Base-by-base conservation (phyloP, 2,329 filamentous ascomycete species). In the Clarireedia monteithiana region DNA sequence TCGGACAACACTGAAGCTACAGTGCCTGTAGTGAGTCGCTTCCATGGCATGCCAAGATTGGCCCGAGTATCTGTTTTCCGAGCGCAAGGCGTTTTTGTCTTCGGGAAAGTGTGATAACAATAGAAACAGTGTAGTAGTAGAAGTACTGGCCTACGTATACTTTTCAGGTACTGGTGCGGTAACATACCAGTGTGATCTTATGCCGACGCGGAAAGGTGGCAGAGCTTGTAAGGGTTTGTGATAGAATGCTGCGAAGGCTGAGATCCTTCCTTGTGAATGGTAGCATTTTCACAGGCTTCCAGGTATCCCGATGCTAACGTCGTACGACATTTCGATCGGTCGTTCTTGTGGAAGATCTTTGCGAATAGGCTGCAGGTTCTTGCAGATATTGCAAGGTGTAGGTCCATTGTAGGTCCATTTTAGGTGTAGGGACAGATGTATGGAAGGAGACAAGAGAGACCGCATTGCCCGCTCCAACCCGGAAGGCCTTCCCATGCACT, bases 101-200 rank as follows among this genome's bases (percentile, higher is more conserved):
- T 40, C 52, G 47, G 24, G 26, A 50, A 45, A 50, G 23, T 36
- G 38, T 55, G 53, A 50, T 45, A 55, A 55, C 47, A 55, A 55
- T 55, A 55, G 53, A 20, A 55, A 50, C 27, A 27, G 4, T 20
- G 27, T 40, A n/a, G 44, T 4, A 9, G 14, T 47, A 5, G 20
- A 12, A 47, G 7, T 50, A 44, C 50, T 54, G 36, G 27, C 38
- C 36, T 44, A 50, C 27, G 46, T 44, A 55, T 34, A 27, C 27
- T 12, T 42, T 50, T 50, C 39, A 44, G 47, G 47, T 30, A 30
- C 47, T 17, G 27, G 20, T 20, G 26, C 20, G 17, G 26, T 36
- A 27, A 26, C 24, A 26, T 7, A 20, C 38, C 12, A 42, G 17
- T 42, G 12, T 34, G 4, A 20, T 38, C 39, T 50, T 50, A 38